These are phyloP conservation scores for Penicillium sp. DNA, from an alignment of 2,329 filamentous ascomycete species.

Conservation along the genomic window DNA sequence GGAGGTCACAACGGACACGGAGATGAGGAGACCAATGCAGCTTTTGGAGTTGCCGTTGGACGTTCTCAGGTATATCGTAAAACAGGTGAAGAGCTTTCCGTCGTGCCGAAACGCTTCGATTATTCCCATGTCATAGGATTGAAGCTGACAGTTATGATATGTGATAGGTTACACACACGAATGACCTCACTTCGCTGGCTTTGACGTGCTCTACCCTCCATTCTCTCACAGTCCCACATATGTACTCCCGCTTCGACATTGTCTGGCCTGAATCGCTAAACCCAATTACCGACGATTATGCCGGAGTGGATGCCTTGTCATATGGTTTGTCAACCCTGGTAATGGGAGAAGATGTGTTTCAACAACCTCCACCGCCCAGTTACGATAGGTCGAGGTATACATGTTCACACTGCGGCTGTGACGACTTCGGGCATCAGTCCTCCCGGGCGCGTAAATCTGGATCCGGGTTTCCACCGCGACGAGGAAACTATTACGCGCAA, in stretches of 20 bases:
- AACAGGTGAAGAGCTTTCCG: conserved; percentile 54
- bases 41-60: conserved; percentile 73
- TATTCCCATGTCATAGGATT: neutral
- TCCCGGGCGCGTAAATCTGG: neutral
- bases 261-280: conserved; percentile 71
- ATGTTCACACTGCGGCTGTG: conserved; percentile 32
- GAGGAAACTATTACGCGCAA: conserved; percentile 70
- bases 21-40: conserved; percentile 49
- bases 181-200: conserved; percentile 72
- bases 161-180: conserved; percentile 67
- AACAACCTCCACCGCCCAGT: conserved; percentile 42
- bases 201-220: conserved; percentile 74
- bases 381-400: neutral
- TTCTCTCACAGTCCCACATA: conserved; percentile 66
- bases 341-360: conserved; percentile 63
- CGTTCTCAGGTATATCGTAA: conserved; percentile 70
- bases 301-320: conserved; percentile 74
- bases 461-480: conserved; percentile 34
- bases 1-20: neutral
- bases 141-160: neutral
- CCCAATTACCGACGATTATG: conserved; percentile 58
- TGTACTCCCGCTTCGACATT: conserved; percentile 82
- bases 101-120: neutral
- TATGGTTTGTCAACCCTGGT: conserved; percentile 76
- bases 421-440: conserved; percentile 16